Evolutionary conservation across 805 yeast genomes (phyloP), one percentile per base, ranked within the genome.

Genomic region (Saccharomycodes ludwigii): DNA sequence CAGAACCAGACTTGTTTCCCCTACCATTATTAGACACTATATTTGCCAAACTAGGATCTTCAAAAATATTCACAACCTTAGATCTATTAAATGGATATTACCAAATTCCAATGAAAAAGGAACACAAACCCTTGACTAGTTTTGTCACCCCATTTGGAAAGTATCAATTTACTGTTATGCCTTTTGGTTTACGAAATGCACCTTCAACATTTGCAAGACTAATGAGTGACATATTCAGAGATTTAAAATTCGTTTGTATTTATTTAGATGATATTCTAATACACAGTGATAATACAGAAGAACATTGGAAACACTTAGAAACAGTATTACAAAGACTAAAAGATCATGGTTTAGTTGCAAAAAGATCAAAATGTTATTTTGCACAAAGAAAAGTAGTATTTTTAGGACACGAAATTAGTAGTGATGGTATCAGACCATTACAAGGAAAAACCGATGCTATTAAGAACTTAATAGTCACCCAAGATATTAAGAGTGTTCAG

Each of bases 151-250:
- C 37, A 13, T 21, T 18, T 10, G 43, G 44, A 14, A 32, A 42
- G 17, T 37, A 35, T 15, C 34, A 37, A 23, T 41, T 34, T 18
- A 33, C 29, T 12, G 46, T 38, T 2, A 41, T 44, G 46, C 46
- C 42, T 1, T 35, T 45, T 32, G 47, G 47, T 3, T 18, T 36
- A 6, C 29, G 27, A 3, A 40, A 41, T 19, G 42, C 44, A 5
- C 44, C 44, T 5, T 29, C 35, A 13, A 42, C 46, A 1, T 43
- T 45, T 27, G 34, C 40, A 5, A 16, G 43, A 3, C 38, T 38
- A 22, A 43, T 43, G 45, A 33, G 43, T n/a, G 41, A 37, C 16
- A 11, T 41, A 3, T 39, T 41, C 32, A 30, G 42, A 9, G 40
- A 32, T 15, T 15, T 36, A 15, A n/a, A 20, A 8, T 38, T 34